Percentiles rank a stretch among this genome's conserved stretches.
Conservation (phyloP, 495 filamentous ascomycete species). For the Cercophora samala region DNA sequence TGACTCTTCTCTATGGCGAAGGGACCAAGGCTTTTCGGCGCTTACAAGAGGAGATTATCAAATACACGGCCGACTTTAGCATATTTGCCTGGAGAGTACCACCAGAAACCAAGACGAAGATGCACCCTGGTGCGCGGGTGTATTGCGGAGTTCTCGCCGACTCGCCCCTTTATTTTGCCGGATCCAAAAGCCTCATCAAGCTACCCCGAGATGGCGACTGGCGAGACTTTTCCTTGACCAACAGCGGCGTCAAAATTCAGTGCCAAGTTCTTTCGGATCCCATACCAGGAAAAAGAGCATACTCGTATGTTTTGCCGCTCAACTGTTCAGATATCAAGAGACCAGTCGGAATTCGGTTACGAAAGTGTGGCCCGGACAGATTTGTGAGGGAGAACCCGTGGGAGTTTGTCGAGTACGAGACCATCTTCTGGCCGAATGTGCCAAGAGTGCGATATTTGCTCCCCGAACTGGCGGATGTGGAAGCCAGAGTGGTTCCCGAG, state of each 20-base stretch:
- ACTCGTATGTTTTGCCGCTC: not conserved
- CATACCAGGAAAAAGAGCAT: not conserved
- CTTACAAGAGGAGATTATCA: slow-evolving; percentile 21
- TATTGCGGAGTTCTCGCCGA: slow-evolving; percentile 1
- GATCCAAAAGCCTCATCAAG: not conserved
- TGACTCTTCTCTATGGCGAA: slow-evolving; percentile 24
- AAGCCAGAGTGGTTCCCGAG: not conserved
- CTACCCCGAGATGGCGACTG: not conserved
- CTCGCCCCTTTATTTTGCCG: not conserved
- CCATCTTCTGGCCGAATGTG: not conserved
- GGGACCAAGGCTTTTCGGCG: slow-evolving; percentile 18
- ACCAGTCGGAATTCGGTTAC: not conserved
- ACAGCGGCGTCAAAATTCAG: not conserved
- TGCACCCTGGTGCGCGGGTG: not conserved
- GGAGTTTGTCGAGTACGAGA: slow-evolving; percentile 1
- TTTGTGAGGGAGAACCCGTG: not conserved
- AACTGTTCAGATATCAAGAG: not conserved
- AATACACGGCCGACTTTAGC: slow-evolving; percentile 10
- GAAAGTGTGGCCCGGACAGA: not conserved
- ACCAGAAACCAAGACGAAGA: not conserved
- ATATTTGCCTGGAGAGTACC: slow-evolving; percentile 24
- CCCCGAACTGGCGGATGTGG: not conserved
- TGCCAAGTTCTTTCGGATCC: not conserved
- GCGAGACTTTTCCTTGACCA: not conserved
- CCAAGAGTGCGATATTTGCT: not conserved